phyloP scores from a whole-genome alignment of 2,329 filamentous ascomycete species.

The Botrytis sinoallii region DNA sequence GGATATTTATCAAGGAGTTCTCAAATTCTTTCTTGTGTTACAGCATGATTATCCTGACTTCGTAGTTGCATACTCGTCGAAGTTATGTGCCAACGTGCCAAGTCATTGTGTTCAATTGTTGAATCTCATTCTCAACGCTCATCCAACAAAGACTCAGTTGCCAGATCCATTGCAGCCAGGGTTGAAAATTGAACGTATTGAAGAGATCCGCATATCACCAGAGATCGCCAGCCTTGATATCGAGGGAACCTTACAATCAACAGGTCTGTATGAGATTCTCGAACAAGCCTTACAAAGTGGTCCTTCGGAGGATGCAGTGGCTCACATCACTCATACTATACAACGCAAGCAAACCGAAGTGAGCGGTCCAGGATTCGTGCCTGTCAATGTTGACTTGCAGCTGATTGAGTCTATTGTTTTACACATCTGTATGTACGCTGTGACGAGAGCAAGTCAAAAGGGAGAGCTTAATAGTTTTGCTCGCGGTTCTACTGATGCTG shows the following conservation, averaged over 20 bases:
- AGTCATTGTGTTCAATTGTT: constrained; percentile 82
- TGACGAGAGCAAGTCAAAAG: constrained; percentile 55
- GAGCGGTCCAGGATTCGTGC: constrained; percentile 63
- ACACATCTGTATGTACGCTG: constrained; percentile 73
- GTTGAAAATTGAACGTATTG: constrained; percentile 71
- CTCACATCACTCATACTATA: constrained; percentile 72
- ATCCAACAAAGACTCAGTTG: constrained; percentile 68
- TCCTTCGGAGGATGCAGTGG: constrained; percentile 68
- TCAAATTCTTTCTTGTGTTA: constrained; percentile 79
- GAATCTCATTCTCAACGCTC: constrained; percentile 83
- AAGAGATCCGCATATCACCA: constrained; percentile 69
- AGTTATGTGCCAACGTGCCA: constrained; percentile 77
- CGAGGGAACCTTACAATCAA: constrained; percentile 48
- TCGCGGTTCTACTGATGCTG: constrained; percentile 62
- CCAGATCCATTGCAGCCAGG: constrained; percentile 71
- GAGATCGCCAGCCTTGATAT: constrained; percentile 62
- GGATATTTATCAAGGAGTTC: constrained; percentile 78
- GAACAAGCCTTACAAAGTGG: constrained; percentile 59
- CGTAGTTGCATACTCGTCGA: constrained; percentile 79
- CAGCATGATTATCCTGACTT: constrained; percentile 97
- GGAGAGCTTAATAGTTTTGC: constrained; percentile 60
- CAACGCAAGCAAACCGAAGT: constrained; percentile 56
- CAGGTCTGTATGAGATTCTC: constrained; percentile 56
- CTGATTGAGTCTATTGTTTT: constrained; percentile 81
- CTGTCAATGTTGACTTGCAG: constrained; percentile 64